Evolutionary conservation across 2,329 filamentous ascomycete genomes (phyloP), one percentile per base, ranked within the genome.

Genomic region (Aspergillus quadricinctus): DNA sequence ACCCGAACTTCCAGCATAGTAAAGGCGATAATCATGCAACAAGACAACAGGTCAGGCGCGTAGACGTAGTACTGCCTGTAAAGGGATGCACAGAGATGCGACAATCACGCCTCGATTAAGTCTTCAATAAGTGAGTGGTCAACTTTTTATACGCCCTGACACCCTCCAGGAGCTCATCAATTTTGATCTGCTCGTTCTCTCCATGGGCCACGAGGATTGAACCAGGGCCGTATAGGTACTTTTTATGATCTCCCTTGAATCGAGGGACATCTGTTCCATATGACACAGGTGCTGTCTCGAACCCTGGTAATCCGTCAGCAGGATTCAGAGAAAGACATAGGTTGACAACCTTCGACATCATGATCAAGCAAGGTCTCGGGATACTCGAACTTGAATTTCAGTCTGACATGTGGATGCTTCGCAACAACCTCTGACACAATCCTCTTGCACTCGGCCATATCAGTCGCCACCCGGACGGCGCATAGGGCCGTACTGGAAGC

Each of bases 251-350:
- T 48, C 70, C 61, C 46, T 63, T 66, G 7, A 77, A 63, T 3
- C 73, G 65, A 4, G 74, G 75, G 4, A 74, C 69, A 41, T 77
- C 74, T 1, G 75, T 77, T 0, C 75, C 75, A 55, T 72, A 77
- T 3, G 72, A 64, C 48, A 77, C 73, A 0, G 73, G 69, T 7
- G 69, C 53, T 5, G 53, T 58, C 66, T 74, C 70, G 49, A 76
- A 74, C 2, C 73, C 74, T 23, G 68, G 69, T 4, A 25, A 11
- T 21, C 27, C 8, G 28, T 23, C n/a, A 37, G n/a, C 10, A n/a
- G 23, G n/a, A 31, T 23, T 1, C 27, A 2, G 27, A 35, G 21
- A 35, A n/a, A 14, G 17, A 23, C 1, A 17, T n/a, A 14, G 23
- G 9, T 14, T 11, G 50, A 37, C 1, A 49, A 53, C 56, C 58